phyloP scores from a whole-genome alignment of 345 rosid species.

The Bruguiera parviflora region DNA sequence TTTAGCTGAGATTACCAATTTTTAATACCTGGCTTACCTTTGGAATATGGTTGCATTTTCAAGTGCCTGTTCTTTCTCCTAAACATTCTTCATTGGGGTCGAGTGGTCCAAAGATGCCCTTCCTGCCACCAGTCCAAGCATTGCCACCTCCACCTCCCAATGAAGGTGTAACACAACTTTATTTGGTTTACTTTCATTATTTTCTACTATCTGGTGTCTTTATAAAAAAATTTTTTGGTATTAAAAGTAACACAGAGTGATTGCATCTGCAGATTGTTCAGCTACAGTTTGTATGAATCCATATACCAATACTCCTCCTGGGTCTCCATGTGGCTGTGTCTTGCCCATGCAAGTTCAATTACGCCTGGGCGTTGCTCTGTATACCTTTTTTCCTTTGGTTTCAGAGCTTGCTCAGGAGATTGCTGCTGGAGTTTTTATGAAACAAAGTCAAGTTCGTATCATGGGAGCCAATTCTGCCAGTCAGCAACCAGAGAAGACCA shows the following conservation, averaged over 20 bases:
- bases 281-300: slow-evolving; percentile 71
- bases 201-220: slow-evolving; percentile 2
- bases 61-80: slow-evolving; percentile 41
- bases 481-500: slow-evolving; percentile 76
- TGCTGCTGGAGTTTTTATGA: slow-evolving; percentile 85
- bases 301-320: slow-evolving; percentile 86
- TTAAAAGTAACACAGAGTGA: slow-evolving; percentile 17
- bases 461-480: slow-evolving; percentile 92
- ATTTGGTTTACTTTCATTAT: slow-evolving; percentile 10
- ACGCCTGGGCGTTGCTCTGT: slow-evolving; percentile 70
- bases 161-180: slow-evolving; percentile 48
- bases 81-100: slow-evolving; percentile 40
- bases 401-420: slow-evolving; percentile 79
- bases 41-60: slow-evolving; percentile 35
- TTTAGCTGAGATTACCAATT: neutral
- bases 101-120: slow-evolving; percentile 55
- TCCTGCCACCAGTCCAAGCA: slow-evolving; percentile 54
- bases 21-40: slow-evolving; percentile 24
- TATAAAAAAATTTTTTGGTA: neutral
- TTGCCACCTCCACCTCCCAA: slow-evolving; percentile 97
- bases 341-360: slow-evolving; percentile 92
- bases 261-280: slow-evolving; percentile 64
- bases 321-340: slow-evolving; percentile 90
- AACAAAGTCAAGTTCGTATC: slow-evolving; percentile 90
- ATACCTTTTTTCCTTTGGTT: slow-evolving; percentile 93